Percentiles rank a stretch among this genome's conserved stretches.
These are phyloP conservation scores for Calonectria henricotiae DNA, from an alignment of 2,329 filamentous ascomycete species.

Conservation along the genomic window DNA sequence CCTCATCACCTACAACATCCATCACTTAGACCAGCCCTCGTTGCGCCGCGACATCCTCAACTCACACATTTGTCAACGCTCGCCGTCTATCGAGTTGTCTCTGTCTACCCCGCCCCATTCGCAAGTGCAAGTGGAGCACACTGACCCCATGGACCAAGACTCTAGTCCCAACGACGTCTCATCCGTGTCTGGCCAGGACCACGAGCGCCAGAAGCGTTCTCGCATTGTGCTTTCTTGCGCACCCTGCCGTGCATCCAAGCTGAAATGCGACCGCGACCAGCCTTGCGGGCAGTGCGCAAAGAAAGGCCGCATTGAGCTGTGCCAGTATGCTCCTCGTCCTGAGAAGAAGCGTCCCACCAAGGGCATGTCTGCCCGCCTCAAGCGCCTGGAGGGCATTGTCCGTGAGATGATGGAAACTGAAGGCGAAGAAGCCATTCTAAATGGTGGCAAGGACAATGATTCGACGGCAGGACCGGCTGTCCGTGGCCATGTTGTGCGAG, in stretches of 20 bases:
- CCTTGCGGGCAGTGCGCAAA: conserved; percentile 71
- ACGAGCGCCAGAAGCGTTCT: conserved; percentile 61
- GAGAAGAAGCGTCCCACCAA: conserved; percentile 61
- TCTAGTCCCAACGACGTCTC: conserved; percentile 48
- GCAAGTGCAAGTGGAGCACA: conserved; percentile 22
- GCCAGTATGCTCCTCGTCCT: conserved; percentile 67
- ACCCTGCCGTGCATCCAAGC: conserved; percentile 69
- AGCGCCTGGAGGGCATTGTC: conserved; percentile 73
- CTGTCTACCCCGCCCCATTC: background rate
- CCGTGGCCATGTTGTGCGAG: conserved; percentile 63
- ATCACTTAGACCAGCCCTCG: conserved; percentile 8
- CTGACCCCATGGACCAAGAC: conserved; percentile 41
- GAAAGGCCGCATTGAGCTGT: conserved; percentile 64
- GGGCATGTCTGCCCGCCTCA: conserved; percentile 70
- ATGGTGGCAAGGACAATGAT: conserved; percentile 23
- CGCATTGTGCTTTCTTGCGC: conserved; percentile 69
- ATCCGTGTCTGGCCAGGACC: conserved; percentile 39
- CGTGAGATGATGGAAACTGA: conserved; percentile 68
- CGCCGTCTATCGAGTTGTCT: background rate
- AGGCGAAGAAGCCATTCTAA: conserved; percentile 34
- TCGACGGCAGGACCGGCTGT: conserved; percentile 46
- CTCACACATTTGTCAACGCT: background rate
- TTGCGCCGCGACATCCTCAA: no score
- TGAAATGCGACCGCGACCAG: conserved; percentile 70
- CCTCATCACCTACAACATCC: conserved; percentile 5